Conservation (phyloP, 2,329 filamentous ascomycete species). For the Trichoderma sp. region DNA sequence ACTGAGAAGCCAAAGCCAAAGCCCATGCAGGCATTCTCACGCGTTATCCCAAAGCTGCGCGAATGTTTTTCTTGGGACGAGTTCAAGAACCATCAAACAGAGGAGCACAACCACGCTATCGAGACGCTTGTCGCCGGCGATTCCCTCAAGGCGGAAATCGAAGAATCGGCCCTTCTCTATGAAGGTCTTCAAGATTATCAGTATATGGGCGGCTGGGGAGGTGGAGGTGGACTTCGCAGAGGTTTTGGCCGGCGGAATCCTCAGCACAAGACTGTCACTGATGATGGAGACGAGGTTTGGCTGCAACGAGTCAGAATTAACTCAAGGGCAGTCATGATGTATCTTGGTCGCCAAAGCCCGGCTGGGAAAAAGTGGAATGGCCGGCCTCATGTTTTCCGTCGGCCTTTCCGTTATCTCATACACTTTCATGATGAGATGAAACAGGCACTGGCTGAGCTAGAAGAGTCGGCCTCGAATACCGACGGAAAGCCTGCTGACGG, state of each 20-base stretch:
- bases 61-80: slow-evolving; percentile 7
- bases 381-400: slow-evolving; percentile 5
- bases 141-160: slow-evolving; percentile 9
- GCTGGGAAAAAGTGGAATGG: slow-evolving; percentile 16
- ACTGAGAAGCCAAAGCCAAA: slow-evolving; percentile 12
- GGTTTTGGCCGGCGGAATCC: slow-evolving; percentile 4
- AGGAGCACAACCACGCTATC: slow-evolving; percentile 8
- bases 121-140: slow-evolving; percentile 14
- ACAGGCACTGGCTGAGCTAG: slow-evolving; percentile 1
- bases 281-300: slow-evolving; percentile 11
- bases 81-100: slow-evolving; percentile 10
- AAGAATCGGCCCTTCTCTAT: slow-evolving; percentile 5
- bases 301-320: slow-evolving; percentile 13
- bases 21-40: slow-evolving; percentile 9
- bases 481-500: neutral
- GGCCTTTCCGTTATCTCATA: slow-evolving; percentile 14
- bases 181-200: neutral
- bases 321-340: slow-evolving; percentile 14
- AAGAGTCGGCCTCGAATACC: neutral
- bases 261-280: neutral
- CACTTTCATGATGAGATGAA: slow-evolving; percentile 16
- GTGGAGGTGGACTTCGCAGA: neutral
- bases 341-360: slow-evolving; percentile 2
- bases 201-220: neutral
- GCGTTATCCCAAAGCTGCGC: neutral